phyloP scores from a whole-genome alignment of 2,329 filamentous ascomycete species.

The Cladosporium sp. region DNA sequence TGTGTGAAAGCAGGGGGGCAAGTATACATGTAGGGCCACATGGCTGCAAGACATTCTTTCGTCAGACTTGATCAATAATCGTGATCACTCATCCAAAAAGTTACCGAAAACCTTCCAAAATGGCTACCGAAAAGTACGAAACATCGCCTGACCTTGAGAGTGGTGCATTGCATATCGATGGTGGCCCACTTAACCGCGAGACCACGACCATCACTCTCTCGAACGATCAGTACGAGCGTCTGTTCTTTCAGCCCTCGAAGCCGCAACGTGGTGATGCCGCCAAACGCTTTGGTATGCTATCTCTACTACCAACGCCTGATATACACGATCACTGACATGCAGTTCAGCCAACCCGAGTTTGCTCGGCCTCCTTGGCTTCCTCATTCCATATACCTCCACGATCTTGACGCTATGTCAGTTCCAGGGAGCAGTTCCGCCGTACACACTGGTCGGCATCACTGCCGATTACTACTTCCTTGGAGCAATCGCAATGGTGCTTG shows the following conservation, averaged over 20 bases:
- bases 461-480: conserved; percentile 34
- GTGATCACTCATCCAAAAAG: conserved; percentile 5
- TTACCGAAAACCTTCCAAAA: background rate
- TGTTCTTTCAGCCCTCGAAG: conserved; percentile 31
- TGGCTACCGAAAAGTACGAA: conserved; percentile 11
- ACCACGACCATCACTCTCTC: conserved; percentile 28
- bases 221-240: conserved; percentile 31
- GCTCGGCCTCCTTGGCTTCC: conserved; percentile 31
- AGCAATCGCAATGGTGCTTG: conserved; percentile 29
- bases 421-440: conserved; percentile 24
- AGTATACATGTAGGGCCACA: conserved; percentile 10
- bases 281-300: conserved; percentile 28
- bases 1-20: background rate
- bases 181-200: conserved; percentile 26
- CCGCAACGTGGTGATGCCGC: conserved; percentile 28
- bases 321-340: background rate
- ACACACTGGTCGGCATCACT: conserved; percentile 26
- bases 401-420: conserved; percentile 29
- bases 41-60: background rate
- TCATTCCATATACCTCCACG: conserved; percentile 32
- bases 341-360: conserved; percentile 29
- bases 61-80: conserved; percentile 1
- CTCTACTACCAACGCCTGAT: background rate
- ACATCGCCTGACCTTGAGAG: conserved; percentile 9
- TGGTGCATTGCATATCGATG: conserved; percentile 8